Conservation (phyloP, 306 rosid species). For the Crataegus laevigata region DNA sequence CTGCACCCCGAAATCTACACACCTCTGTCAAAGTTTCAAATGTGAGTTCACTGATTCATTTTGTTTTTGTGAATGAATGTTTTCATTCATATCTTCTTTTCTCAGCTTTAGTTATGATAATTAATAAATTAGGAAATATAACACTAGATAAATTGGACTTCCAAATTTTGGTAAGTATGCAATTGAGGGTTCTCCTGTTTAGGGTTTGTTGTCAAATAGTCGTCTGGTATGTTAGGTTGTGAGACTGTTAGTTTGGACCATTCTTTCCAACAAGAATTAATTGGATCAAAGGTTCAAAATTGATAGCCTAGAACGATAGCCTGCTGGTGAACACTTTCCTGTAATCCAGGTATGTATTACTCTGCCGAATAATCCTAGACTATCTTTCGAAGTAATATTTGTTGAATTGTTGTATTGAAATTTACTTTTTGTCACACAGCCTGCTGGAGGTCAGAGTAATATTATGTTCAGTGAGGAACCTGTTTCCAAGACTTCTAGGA, state of each 20-base stretch:
- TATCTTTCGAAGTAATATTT: background rate
- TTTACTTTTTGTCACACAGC: slow-evolving; percentile 32
- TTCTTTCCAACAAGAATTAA: background rate
- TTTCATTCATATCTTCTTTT: background rate
- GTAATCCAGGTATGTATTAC: background rate
- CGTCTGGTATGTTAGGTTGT: background rate
- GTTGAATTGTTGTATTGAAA: background rate
- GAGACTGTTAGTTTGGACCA: background rate
- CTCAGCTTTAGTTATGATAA: background rate
- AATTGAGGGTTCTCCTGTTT: background rate
- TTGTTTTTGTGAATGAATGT: background rate
- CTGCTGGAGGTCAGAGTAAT: slow-evolving; percentile 95
- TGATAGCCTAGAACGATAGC: background rate
- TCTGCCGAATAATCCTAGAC: background rate
- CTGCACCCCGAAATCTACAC: slow-evolving; percentile 38
- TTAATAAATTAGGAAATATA: background rate
- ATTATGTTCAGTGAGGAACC: slow-evolving; percentile 81
- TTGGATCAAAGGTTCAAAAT: background rate
- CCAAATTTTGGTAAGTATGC: background rate
- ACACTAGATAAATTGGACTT: background rate
- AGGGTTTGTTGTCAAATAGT: background rate
- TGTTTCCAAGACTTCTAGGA: slow-evolving; percentile 53
- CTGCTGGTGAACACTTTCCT: background rate
- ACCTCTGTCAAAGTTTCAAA: slow-evolving; percentile 92
- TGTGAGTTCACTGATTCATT: slow-evolving; percentile 40